These are phyloP conservation scores for Nicotiana attenuata DNA, from an alignment of 257 asterid species.

Conservation along the genomic window DNA sequence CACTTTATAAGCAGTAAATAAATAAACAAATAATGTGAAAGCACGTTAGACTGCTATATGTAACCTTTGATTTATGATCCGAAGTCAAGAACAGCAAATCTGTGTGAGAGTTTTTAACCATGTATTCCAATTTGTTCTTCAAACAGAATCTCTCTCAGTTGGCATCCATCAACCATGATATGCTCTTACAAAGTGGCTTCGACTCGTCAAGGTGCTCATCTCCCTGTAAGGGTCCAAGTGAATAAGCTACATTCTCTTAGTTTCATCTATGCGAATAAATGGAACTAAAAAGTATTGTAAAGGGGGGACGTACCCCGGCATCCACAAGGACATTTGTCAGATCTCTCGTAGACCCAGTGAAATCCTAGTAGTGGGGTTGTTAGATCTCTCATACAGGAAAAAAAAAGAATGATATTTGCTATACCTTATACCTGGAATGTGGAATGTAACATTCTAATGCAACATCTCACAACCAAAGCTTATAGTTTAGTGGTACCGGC, in stretches of 20 bases:
- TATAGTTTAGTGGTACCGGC: neutral
- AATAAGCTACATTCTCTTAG: constrained; percentile 1
- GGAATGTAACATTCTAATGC: neutral
- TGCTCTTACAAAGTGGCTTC: constrained; percentile 71
- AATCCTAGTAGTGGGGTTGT: too few species aligned
- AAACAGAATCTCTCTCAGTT: constrained; percentile 89
- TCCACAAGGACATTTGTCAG: neutral
- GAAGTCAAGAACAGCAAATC: neutral
- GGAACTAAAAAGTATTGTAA: neutral
- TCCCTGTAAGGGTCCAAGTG: constrained; percentile 43
- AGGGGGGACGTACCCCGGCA: neutral
- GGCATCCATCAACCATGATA: constrained; percentile 85
- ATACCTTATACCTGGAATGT: neutral
- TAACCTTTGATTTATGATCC: neutral
- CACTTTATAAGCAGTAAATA: neutral
- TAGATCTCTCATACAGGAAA: neutral
- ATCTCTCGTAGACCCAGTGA: neutral
- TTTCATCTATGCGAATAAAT: neutral
- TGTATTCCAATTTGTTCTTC: neutral
- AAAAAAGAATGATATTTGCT: neutral
- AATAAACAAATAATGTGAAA: neutral
- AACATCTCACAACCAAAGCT: neutral
- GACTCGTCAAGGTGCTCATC: constrained; percentile 57
- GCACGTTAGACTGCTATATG: neutral
- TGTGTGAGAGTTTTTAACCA: neutral